phyloP scores from a whole-genome alignment of 805 yeast species.

The Cyberlindnera sargentensis region DNA sequence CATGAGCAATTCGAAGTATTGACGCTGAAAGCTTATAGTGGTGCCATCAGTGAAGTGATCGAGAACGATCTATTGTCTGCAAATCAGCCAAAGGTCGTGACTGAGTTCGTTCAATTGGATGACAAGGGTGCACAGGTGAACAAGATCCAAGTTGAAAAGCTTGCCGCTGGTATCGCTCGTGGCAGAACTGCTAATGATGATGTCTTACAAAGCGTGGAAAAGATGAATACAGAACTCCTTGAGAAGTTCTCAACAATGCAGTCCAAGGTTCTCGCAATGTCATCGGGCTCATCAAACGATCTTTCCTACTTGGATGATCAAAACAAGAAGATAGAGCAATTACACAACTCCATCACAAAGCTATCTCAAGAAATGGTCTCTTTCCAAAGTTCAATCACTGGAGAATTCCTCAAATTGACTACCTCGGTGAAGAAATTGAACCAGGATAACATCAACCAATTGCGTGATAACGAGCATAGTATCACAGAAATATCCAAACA shows the following conservation, averaged over 20 bases:
- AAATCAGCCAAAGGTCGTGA: slow-evolving; percentile 38
- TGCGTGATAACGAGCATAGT: slow-evolving; percentile 20
- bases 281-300: slow-evolving; percentile 11
- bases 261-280: slow-evolving; percentile 13
- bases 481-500: slow-evolving; percentile 14
- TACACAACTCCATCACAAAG: neutral
- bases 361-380: slow-evolving; percentile 1
- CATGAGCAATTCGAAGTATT: slow-evolving; percentile 62
- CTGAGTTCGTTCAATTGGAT: slow-evolving; percentile 31
- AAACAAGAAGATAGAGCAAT: slow-evolving; percentile 9
- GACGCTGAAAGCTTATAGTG: slow-evolving; percentile 47
- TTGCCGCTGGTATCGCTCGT: slow-evolving; percentile 1
- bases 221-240: slow-evolving; percentile 14
- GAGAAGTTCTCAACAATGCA: slow-evolving; percentile 11
- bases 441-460: slow-evolving; percentile 16
- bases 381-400: slow-evolving; percentile 1
- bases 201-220: slow-evolving; percentile 10
- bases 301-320: slow-evolving; percentile 18
- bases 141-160: slow-evolving; percentile 5
- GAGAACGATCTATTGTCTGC: slow-evolving; percentile 48
- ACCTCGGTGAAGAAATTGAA: slow-evolving; percentile 14
- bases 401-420: slow-evolving; percentile 4
- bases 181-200: slow-evolving; percentile 2
- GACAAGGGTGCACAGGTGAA: slow-evolving; percentile 23
- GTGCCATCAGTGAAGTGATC: slow-evolving; percentile 45